Conservation (phyloP, 306 rosid species). For the Malus orientalis region DNA sequence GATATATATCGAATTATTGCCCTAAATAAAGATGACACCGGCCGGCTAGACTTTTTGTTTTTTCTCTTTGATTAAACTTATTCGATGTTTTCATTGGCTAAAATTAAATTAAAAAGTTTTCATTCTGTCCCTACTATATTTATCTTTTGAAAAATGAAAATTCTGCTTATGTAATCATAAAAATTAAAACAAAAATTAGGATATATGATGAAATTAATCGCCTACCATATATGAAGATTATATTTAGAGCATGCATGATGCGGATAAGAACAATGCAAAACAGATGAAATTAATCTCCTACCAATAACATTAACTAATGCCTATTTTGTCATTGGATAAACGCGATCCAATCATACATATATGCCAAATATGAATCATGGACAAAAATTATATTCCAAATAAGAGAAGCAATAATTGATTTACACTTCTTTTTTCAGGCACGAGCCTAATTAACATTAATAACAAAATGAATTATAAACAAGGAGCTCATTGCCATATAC, state of each 20-base stretch:
- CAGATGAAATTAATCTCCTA: not conserved
- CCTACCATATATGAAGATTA: not conserved
- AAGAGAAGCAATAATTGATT: not conserved
- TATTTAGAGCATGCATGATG: no score
- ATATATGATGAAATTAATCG: not conserved
- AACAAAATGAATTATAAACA: not conserved
- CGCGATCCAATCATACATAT: not conserved
- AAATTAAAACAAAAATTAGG: not conserved
- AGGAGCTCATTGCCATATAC: not conserved
- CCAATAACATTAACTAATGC: not conserved
- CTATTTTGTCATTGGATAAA: not conserved
- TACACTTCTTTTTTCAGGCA: not conserved
- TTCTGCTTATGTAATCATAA: not conserved
- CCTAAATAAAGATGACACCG: not conserved
- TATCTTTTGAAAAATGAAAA: not conserved
- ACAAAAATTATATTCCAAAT: not conserved
- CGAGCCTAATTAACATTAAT: not conserved
- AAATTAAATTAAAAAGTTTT: not conserved
- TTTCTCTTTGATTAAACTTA: not conserved
- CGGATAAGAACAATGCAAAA: no score
- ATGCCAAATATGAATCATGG: not conserved
- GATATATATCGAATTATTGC: no score
- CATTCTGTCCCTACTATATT: not conserved
- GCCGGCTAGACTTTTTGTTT: not conserved
- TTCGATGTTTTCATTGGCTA: not conserved